Evolutionary conservation across 2,329 filamentous ascomycete species (phyloP), one percentile per base, ranked within the genome.

Genomic region (Achaetomium macrosporum): DNA sequence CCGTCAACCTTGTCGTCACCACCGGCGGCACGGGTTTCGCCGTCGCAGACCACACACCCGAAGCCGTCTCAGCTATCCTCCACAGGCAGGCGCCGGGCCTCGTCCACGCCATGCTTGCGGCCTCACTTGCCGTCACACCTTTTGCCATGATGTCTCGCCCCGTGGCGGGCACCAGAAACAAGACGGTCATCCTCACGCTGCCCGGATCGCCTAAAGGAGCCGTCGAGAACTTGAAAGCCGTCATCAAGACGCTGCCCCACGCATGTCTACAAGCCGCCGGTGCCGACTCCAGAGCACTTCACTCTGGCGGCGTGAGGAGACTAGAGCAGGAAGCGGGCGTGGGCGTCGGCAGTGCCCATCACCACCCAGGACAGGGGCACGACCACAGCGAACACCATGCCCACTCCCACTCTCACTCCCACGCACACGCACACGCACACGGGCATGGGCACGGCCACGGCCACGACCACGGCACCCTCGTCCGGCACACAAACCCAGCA

Each of bases 121-220:
- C 88, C 17, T 97, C 92, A 1, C 73, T 96, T 15, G 75, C 82
- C 41, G 83, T 97, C 33, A 99, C 93, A 2, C 91, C 92, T 43
- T 99, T 99, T 71, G 93, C 93, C 42, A 85, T 96, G 74, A 99
- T 99, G 93, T 88, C 93, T 47, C 82, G 93, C 42, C 93, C 93
- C 5, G 88, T 95, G 12, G 93, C 93, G 19, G 93, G 93, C 3
- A 84, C 95, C 2, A 79, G 93, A 31, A 85, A 92, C 57, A 83
- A 83, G 55, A 85, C 89, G 1, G 70, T 99, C 48, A 87, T 99
- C 20, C 72, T 96, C 57, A 99, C 93, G 0, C 74, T 99, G 3
- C 93, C 93, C 0, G 93, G 93, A 1, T 97, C 92, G 0, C 93
- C 93, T 0, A 97, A 97, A 68, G 93, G 91, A 1, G 93, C 93